These are phyloP conservation scores for Phytophthora pluvialis DNA, from an alignment of 352 stramenopile species.

Conservation along the genomic window DNA sequence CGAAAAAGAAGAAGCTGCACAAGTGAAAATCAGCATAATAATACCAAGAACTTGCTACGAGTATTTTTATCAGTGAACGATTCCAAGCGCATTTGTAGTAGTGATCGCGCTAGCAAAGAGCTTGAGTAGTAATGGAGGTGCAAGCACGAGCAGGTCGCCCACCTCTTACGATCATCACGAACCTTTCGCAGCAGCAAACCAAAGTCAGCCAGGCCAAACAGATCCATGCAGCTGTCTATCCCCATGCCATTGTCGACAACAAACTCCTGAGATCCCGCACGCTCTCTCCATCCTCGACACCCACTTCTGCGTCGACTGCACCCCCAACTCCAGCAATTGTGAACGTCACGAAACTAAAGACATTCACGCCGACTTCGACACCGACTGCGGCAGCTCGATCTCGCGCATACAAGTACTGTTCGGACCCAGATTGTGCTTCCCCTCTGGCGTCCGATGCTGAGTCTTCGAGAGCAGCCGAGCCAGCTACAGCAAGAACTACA, in stretches of 20 bases:
- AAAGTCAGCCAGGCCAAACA: constrained; percentile 7
- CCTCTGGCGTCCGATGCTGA: constrained; percentile 3
- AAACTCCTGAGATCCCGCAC: constrained; percentile 13
- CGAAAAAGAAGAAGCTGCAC: constrained; percentile 37
- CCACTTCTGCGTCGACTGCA: constrained; percentile 5
- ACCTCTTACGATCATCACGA: constrained; percentile 32
- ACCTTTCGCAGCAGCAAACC: constrained; percentile 18
- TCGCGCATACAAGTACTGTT: constrained; percentile 45
- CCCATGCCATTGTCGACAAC: neutral
- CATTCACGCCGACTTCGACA: constrained; percentile 16
- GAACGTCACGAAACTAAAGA: constrained; percentile 13
- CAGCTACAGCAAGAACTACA: constrained; percentile 1
- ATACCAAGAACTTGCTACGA: constrained; percentile 20
- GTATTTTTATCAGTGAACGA: constrained; percentile 34
- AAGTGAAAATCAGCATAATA: constrained; percentile 25
- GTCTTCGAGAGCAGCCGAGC: constrained; percentile 10
- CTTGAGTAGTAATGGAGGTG: constrained; percentile 26
- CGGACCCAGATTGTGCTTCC: constrained; percentile 41
- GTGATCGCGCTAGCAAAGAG: constrained; percentile 3
- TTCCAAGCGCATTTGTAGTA: constrained; percentile 2
- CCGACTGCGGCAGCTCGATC: constrained; percentile 9
- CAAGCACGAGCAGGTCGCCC: constrained; percentile 11
- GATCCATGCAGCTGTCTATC: constrained; percentile 3
- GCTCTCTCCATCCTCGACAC: constrained; percentile 19
- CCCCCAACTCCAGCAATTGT: constrained; percentile 7